Conservation (phyloP, 139 green algal species). For the Edaphochlamys debaryana region DNA sequence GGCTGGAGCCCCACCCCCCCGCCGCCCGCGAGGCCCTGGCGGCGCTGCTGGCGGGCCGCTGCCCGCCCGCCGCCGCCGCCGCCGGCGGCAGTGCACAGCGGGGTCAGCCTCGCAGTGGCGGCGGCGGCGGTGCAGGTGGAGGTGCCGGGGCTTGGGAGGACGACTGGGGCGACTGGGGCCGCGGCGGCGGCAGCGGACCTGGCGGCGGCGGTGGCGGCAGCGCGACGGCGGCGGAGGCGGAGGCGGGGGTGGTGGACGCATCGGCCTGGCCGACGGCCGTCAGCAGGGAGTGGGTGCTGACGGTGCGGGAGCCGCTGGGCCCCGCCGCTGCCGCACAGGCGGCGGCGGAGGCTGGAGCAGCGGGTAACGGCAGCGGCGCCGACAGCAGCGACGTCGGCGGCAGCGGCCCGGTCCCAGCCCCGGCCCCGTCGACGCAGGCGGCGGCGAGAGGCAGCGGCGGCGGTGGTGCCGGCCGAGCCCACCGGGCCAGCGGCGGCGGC, state of each 20-base stretch:
- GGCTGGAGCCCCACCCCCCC: background rate
- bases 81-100: background rate
- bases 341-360: background rate
- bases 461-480: no score
- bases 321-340: background rate
- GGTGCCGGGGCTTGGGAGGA: background rate
- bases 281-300: conserved; percentile 30
- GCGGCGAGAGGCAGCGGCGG: no score
- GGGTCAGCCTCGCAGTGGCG: no score
- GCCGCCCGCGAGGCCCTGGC: background rate
- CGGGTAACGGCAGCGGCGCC: background rate
- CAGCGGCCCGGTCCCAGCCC: background rate
- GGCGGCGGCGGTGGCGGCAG: background rate
- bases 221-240: no score
- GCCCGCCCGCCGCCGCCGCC: background rate
- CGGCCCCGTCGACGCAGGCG: no score
- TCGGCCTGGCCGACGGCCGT: background rate
- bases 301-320: conserved; percentile 2
- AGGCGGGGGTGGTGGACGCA: background rate
- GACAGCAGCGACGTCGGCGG: background rate
- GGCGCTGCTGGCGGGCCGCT: conserved; percentile 6
- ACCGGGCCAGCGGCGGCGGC: no score
- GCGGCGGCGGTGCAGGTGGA: background rate
- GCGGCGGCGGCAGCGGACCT: background rate
- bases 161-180: background rate